These are phyloP conservation scores for Hylodesmum podocarpum DNA, from an alignment of 306 rosid genomes.

Conservation along the genomic window DNA sequence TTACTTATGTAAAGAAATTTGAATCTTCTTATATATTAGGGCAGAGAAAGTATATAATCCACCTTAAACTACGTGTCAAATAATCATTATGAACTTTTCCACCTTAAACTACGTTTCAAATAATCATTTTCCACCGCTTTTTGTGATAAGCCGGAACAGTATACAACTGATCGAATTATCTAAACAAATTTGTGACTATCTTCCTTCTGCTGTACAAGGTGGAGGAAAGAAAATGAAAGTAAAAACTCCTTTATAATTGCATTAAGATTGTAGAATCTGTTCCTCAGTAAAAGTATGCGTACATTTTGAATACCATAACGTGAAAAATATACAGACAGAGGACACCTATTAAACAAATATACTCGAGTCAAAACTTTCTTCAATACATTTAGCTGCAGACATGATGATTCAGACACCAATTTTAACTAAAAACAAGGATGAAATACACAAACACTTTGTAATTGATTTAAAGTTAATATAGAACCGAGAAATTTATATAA, in stretches of 20 bases:
- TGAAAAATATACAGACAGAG: neutral
- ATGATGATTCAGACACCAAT: neutral
- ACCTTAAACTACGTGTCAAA: neutral
- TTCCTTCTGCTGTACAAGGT: neutral
- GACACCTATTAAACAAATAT: neutral
- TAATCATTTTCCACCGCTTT: neutral
- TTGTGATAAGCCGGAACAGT: neutral
- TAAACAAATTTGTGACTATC: neutral
- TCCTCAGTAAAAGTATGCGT: neutral
- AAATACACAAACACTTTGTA: neutral
- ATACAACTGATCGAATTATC: neutral
- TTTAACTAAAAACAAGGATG: neutral
- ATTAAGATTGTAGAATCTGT: neutral
- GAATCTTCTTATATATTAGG: neutral
- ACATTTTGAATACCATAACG: neutral
- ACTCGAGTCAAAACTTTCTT: neutral
- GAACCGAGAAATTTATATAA: neutral
- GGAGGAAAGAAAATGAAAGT: constrained; percentile 3
- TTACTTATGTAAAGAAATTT: neutral
- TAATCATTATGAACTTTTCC: neutral
- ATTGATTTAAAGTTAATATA: constrained; percentile 1
- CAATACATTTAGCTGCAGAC: neutral
- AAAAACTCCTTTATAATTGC: neutral
- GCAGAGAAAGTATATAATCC: neutral
- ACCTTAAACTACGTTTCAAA: neutral